phyloP scores from a whole-genome alignment of 441 rosid genomes.

The Euphorbia neoarborescens region DNA sequence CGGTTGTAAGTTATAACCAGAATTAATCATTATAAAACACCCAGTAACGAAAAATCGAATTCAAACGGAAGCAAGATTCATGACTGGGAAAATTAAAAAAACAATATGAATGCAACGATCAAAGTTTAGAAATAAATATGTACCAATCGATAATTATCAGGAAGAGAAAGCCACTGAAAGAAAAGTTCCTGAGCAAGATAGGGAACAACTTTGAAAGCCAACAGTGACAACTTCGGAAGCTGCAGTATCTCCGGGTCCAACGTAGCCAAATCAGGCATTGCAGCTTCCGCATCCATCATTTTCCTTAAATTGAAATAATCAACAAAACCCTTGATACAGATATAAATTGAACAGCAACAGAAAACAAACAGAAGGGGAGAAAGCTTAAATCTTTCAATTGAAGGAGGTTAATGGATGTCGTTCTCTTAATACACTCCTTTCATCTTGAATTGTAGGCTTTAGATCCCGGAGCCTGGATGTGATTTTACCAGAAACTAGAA shows the following conservation, averaged over 20 bases:
- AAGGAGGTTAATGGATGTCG: background rate
- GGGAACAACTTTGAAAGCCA: conserved; percentile 42
- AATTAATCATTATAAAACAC: no score
- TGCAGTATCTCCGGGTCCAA: conserved; percentile 59
- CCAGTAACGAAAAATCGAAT: background rate
- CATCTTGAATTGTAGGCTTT: no score
- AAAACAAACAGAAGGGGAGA: background rate
- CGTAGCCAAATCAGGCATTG: conserved; percentile 27
- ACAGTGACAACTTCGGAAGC: conserved; percentile 56
- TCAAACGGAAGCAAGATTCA: background rate
- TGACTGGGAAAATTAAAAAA: background rate
- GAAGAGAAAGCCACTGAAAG: conserved; percentile 81
- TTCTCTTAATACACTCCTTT: no score
- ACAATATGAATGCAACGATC: background rate
- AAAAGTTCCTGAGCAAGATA: conserved; percentile 48
- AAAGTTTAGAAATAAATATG: background rate
- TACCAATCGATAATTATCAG: conserved; percentile 62
- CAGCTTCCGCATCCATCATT: conserved; percentile 39
- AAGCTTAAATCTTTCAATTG: background rate
- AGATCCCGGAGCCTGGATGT: no score
- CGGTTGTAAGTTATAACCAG: background rate
- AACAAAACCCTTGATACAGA: background rate
- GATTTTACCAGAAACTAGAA: no score
- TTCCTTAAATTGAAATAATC: background rate
- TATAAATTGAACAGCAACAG: background rate